Evolutionary conservation across 768 basidiomycete genomes (phyloP), one percentile per base, ranked within the genome.

Genomic region (Cyclocybe cylindracea): DNA sequence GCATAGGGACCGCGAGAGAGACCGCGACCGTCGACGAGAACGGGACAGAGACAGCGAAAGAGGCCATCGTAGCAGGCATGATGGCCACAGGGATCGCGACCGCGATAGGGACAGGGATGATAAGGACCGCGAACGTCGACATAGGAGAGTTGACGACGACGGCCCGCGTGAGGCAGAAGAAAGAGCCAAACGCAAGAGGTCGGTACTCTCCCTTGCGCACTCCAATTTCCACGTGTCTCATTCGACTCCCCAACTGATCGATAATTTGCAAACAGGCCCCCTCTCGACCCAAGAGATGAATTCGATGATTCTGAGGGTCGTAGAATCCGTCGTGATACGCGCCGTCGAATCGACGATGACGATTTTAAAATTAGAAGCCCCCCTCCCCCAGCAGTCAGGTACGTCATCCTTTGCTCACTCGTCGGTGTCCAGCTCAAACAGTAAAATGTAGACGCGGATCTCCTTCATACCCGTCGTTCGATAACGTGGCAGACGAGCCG

Each of bases 131-230:
- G 80, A 86, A 53, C 78, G 82, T 52, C 78, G 88, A 44, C 81
- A 91, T 56, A 87, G 87, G 68, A 78, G 88, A 60, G 75, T 73
- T 24, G 87, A 90, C 46, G 82, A 87, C 24, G 73, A 74, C 1
- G 83, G 83, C 14, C 82, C 80, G 40, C 68, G 66, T 46, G 81
- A 82, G 46, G 56, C 69, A 14, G 84, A 83, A 45, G 80, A 84
- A 34, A 81, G 86, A 47, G 69, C 70, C 43, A 91, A 92, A 66
- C 79, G 87, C 64, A 88, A 83, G 68, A 75, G 75, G 58, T 74
- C 77, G 31, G 83, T 86, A 24, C 24, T 24, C 24, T 24, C 24
- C 24, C 24, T 24, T 24, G 4, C 24, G 24, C 24, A 24, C 4
- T 24, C 24, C 24, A 24, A 24, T 24, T 24, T 24, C 24, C 24